Evolutionary conservation across 805 yeast species (phyloP), one percentile per base, ranked within the genome.

Genomic region (Saccharomycopsis javanensis): DNA sequence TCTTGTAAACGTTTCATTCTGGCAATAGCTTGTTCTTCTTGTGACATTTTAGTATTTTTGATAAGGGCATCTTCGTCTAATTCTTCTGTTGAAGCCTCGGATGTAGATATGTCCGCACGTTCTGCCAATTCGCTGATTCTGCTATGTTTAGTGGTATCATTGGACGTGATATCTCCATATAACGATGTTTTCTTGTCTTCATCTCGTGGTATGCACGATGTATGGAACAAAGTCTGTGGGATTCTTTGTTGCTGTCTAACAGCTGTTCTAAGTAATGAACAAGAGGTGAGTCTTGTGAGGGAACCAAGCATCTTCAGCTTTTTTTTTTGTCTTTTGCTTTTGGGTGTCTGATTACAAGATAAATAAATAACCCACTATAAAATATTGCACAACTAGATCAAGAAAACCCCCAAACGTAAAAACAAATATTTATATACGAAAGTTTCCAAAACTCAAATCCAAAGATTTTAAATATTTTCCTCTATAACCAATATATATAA

Each of bases 151-250:
- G 16, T 37, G 25, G 51, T 16, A 69, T 87, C 95, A 61, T 88
- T 92, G 56, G 75, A 81, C 65, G 87, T 79, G 87, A 86, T 82
- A 69, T 94, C 95, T 69, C 88, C 94, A 70, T 84, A 81, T 92
- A 94, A 86, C 64, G 88, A 91, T 67, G 77, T 86, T 86, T 76
- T 38, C n/a, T 42, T 42, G n/a, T 15, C 18, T 35, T 35, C 42
- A n/a, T 35, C 16, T 16, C 11, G 11, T 11, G 2, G 42, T 15
- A n/a, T 5, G 42, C 10, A 42, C 23, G 48, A 42, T 20, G 48
- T 42, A n/a, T 20, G 23, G 25, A 42, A 42, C 5, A 42, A 23
- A 20, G 23, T 7, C 48, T 42, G 23, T 3, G 48, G n/a, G 11
- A 11, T 31, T 3, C 35, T 31, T 15, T n/a, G 18, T 23, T 42